phyloP scores from a whole-genome alignment of 306 rosid species.

The Sophora flavescens region DNA sequence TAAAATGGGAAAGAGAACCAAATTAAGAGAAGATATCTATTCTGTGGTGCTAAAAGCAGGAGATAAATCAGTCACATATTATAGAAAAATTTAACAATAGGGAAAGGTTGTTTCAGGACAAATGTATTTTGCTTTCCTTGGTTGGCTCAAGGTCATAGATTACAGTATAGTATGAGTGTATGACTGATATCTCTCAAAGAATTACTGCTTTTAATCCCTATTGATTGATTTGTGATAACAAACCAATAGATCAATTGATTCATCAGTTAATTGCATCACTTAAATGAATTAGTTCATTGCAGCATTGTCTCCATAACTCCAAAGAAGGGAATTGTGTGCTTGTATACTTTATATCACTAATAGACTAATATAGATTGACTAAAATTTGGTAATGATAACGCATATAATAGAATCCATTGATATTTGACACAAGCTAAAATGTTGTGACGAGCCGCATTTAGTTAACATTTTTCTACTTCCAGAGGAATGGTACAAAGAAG shows the following conservation, averaged over 20 bases:
- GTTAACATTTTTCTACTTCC: slow-evolving; percentile 13
- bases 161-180: neutral
- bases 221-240: too few species aligned
- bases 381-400: neutral
- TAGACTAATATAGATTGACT: neutral
- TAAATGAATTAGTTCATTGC: too few species aligned
- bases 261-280: neutral
- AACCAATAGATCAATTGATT: neutral
- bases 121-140: neutral
- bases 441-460: neutral
- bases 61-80: neutral
- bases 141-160: neutral
- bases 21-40: neutral
- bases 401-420: neutral
- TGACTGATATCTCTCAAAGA: neutral
- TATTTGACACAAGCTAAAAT: neutral
- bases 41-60: neutral
- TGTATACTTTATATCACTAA: neutral
- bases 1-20: neutral
- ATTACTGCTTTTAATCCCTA: neutral
- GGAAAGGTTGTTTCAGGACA: neutral
- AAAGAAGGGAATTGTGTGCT: neutral
- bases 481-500: neutral
- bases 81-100: neutral
- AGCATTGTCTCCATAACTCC: too few species aligned